Conservation (phyloP, 768 basidiomycete genomes). For the Clitopilus passeckerianus region DNA sequence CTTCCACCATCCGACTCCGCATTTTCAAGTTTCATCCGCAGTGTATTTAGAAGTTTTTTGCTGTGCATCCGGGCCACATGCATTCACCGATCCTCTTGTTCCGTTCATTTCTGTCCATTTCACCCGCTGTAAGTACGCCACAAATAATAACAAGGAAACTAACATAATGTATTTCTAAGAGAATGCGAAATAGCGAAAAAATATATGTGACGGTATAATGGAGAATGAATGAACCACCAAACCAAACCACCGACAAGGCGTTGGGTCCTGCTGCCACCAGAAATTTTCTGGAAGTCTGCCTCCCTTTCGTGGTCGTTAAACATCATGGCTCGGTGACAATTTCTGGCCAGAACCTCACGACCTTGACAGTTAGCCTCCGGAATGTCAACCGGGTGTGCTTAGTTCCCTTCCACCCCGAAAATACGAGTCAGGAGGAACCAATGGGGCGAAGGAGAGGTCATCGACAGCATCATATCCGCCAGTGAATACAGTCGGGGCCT, state of each 20-base stretch:
- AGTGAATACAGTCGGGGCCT: background rate
- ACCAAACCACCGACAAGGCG: background rate
- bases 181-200: background rate
- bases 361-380: background rate
- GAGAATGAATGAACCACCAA: background rate
- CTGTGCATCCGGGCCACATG: background rate
- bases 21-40: background rate
- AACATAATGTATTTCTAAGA: background rate
- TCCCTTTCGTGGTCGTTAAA: background rate
- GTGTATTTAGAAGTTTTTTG: background rate
- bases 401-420: background rate
- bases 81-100: background rate
- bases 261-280: background rate
- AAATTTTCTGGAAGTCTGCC: background rate
- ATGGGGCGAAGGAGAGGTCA: background rate
- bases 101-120: background rate
- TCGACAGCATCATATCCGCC: background rate
- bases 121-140: background rate
- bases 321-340: background rate
- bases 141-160: background rate
- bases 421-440: background rate
- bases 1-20: background rate
- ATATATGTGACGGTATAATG: background rate
- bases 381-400: background rate
- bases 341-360: background rate